Base-by-base conservation (phyloP, 805 yeast species). In the Lipomyces yamanashiensis region DNA sequence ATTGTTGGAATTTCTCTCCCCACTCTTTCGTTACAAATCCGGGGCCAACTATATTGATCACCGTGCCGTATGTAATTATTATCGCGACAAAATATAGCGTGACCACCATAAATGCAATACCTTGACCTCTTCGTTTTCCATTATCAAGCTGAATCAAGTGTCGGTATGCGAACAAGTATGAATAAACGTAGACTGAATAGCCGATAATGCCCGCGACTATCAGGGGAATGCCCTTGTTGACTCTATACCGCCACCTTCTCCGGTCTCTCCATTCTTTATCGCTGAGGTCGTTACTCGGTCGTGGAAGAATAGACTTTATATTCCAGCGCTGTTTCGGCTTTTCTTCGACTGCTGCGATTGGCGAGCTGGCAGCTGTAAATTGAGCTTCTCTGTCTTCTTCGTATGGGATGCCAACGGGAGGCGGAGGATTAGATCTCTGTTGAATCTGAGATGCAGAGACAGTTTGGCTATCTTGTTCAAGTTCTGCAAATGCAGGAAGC, bases 11-110 rank as follows among this genome's bases (percentile, higher is more conserved):
- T n/a, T 37, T 59, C 62, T 64, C 69, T 73, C 0, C 84, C 83
- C 6, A 78, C 64, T 40, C 74, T 68, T 5, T 73, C 21, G 59
- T 69, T 0, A 82, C 80, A 0, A 77, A 70, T 0, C 95, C 95
- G 0, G 92, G 89, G 0, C 92, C 93, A n/a, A 71, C 59, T 1
- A 71, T 13, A 17, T 79, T 66, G 0, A 87, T 72, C 23, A 80
- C 73, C 0, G 68, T 48, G 89, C 91, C 87, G 67, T 78, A 58
- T 48, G 66, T 28, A 17, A 75, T 59, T 7, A 77, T 40, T n/a
- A 73, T 8, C 1, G 66, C 28, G n/a, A 75, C 43, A 1, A 80
- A 34, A 6, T 76, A 54, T 15, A 67, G 54, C 41, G 48, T 56
- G 2, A 79, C 63, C 1, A 72, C 72, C 76, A 83, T 77, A 34